phyloP scores from a whole-genome alignment of 768 basidiomycete genomes.

The Mycena galericulata region DNA sequence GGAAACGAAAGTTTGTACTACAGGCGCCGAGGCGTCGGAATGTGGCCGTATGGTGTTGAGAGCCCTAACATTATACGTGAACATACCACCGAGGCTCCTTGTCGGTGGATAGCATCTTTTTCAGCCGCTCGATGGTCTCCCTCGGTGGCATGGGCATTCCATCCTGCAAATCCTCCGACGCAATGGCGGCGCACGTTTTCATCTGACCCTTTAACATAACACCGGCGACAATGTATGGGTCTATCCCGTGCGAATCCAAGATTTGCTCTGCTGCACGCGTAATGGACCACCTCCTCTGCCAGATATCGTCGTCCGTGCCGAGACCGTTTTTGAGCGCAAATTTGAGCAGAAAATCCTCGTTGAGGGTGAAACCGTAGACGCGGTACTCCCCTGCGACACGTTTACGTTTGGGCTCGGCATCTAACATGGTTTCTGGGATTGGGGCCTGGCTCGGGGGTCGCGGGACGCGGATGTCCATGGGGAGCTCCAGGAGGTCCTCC shows the following conservation, averaged over 20 bases:
- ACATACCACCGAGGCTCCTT: not conserved
- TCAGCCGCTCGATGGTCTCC: not conserved
- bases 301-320: not conserved
- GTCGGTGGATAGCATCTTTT: not conserved
- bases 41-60: too few relatives aligned
- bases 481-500: too few relatives aligned
- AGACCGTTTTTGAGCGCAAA: not conserved
- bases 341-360: not conserved
- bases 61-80: too few relatives aligned
- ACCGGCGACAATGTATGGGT: not conserved
- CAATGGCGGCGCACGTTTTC: not conserved
- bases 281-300: not conserved
- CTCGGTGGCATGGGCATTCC: not conserved
- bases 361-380: not conserved
- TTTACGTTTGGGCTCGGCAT: too few relatives aligned
- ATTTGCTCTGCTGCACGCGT: not conserved
- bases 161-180: not conserved
- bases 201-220: not conserved
- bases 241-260: not conserved
- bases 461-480: too few relatives aligned
- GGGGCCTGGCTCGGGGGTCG: too few relatives aligned
- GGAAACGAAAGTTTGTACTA: too few relatives aligned
- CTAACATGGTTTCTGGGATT: too few relatives aligned
- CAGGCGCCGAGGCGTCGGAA: too few relatives aligned
- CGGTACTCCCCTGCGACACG: not conserved